phyloP scores from a whole-genome alignment of 1,139 yeast species.

The Debaryomyces singareniensis region DNA sequence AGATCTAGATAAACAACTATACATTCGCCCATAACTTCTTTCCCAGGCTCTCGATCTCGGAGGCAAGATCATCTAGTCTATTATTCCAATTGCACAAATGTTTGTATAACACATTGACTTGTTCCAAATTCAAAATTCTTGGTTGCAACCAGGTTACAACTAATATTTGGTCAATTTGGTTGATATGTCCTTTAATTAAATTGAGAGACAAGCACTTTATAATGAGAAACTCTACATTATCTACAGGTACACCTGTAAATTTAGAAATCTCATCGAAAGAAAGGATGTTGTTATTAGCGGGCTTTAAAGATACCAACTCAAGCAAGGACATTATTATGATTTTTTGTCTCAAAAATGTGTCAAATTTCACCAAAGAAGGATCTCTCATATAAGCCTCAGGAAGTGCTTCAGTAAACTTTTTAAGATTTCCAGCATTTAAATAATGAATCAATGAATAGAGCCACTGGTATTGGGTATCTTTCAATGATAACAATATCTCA shows the following conservation, averaged over 20 bases:
- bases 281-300: slow-evolving; percentile 67
- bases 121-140: slow-evolving; percentile 75
- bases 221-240: slow-evolving; percentile 83
- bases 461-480: slow-evolving; percentile 58
- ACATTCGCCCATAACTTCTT: slow-evolving; percentile 36
- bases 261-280: slow-evolving; percentile 67
- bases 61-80: slow-evolving; percentile 63
- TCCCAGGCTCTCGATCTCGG: slow-evolving; percentile 29
- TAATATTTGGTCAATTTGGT: slow-evolving; percentile 75
- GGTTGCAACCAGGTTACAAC: slow-evolving; percentile 95
- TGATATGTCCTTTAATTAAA: slow-evolving; percentile 78
- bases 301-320: slow-evolving; percentile 78
- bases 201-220: slow-evolving; percentile 88
- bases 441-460: slow-evolving; percentile 62
- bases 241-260: slow-evolving; percentile 59
- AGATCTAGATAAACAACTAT: slow-evolving; percentile 7
- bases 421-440: slow-evolving; percentile 74
- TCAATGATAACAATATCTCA: slow-evolving; percentile 62
- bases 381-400: slow-evolving; percentile 32
- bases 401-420: slow-evolving; percentile 49
- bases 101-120: slow-evolving; percentile 68
- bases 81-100: slow-evolving; percentile 74
- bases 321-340: slow-evolving; percentile 87
- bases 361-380: slow-evolving; percentile 55
- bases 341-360: slow-evolving; percentile 77